Evolutionary conservation across 2,329 filamentous ascomycete genomes (phyloP), one percentile per base, ranked within the genome.

Genomic region (Colletotrichum trifolii): DNA sequence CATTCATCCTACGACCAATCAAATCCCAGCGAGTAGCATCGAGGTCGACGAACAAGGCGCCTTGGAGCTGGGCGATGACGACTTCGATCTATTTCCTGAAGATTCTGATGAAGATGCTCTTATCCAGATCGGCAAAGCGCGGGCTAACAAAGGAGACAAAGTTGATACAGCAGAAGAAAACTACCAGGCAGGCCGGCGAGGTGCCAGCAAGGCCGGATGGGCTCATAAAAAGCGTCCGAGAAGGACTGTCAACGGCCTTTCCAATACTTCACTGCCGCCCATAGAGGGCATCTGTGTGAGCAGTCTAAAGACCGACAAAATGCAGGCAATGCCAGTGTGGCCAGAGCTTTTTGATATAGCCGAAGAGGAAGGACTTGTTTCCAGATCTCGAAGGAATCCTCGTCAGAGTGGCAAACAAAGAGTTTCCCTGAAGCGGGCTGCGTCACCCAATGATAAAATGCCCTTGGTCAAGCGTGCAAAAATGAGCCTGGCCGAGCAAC

Each of bases 1-100:
- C 2, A 72, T 73, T 9, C 60, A 71, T 8, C 56, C 70, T 6
- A 71, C 70, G 6, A 66, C 70, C 1, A 75, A 80, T 53, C 64
- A 71, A 5, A 69, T 75, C 15, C 77, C 76, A 2, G 48, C 73
- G 8, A 81, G 77, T 65, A 85, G 81, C 65, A 82, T 90, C 47
- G 81, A 89, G 25, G 87, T 93, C 6, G 89, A 94, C 69, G 89
- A 93, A 70, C 79, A 80, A 36, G 83, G 82, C 25, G 86, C 89
- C 34, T 74, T 82, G 8, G 74, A 79, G 58, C 71, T 77, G 35
- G 76, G 81, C n/a, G 75, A 82, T 47, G 79, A 81, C 1, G 78
- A 85, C n/a, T 80, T 84, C 25, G 79, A 81, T 7, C 70, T 79
- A n/a, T 82, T 82, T 56, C 75, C 79, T 1, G 80, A 83, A 38